Evolutionary conservation across 2,329 filamentous ascomycete genomes (phyloP), one percentile per base, ranked within the genome.

Genomic region (Plenodomus lindquistii): DNA sequence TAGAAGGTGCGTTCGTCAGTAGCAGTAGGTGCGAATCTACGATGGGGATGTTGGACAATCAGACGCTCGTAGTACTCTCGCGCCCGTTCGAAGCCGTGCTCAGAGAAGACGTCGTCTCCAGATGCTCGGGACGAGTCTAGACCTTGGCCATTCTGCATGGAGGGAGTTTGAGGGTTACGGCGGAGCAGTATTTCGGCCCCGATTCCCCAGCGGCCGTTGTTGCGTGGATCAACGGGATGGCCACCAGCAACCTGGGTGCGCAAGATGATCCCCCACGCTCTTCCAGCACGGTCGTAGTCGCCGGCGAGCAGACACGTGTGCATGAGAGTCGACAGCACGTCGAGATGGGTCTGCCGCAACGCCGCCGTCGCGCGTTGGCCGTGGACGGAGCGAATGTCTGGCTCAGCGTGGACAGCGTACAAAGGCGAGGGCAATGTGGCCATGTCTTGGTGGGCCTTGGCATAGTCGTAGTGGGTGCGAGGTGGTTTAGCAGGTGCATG

Each of bases 181-280:
- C 87, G 82, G 74, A 96, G 84, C 46, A 96, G 74, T 17, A 97
- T 83, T 73, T 96, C 92, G 2, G 89, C 90, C 0, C 90, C 91
- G 37, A 96, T 81, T 13, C 86, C 86, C 93, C 92, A 97, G 56
- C 88, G 81, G 29, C 84, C 81, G 62, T 86, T 80, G 17, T 77
- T 77, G 34, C 91, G 82, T 40, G 93, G 70, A 66, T 96, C 90
- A 17, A 92, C 77, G 6, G 75, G 74, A 40, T 72, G 70, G 2
- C 61, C 59, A 27, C 84, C 84, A 48, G 73, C 65, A 19, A 85
- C 75, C 41, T 80, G 81, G 39, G 84, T 80, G 40, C 87, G 82
- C 39, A 91, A 69, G 24, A 96, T 78, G 56, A 96, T 74, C 1
- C 84, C 86, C 79, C 90, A 93, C 0, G 89, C 88, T 50, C 88